A percentile compares a stretch with the other conserved stretches of the same genome.
Conservation (phyloP, 2,329 filamentous ascomycete species). For the Cryphonectria radicalis region DNA sequence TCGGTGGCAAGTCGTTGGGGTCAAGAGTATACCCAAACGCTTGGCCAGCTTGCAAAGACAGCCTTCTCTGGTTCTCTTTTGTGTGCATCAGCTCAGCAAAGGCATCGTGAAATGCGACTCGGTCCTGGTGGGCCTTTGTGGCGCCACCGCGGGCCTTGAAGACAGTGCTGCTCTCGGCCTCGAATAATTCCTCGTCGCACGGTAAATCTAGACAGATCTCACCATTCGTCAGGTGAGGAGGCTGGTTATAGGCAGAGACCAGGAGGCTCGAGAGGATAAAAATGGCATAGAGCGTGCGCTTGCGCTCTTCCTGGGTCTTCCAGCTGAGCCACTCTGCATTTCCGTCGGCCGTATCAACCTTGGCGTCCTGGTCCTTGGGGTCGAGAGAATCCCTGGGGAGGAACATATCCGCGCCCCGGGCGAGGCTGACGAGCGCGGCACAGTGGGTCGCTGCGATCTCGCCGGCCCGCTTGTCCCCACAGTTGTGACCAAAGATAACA, state of each 20-base stretch:
- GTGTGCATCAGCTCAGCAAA: slow-evolving; percentile 80
- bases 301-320: slow-evolving; percentile 88
- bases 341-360: slow-evolving; percentile 63
- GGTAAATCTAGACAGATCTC: slow-evolving; percentile 89
- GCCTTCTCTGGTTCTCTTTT: slow-evolving; percentile 65
- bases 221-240: slow-evolving; percentile 89
- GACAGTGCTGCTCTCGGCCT: slow-evolving; percentile 78
- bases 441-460: slow-evolving; percentile 94
- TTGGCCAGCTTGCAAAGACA: slow-evolving; percentile 44
- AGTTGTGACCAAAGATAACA: slow-evolving; percentile 93
- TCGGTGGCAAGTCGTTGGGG: slow-evolving; percentile 56
- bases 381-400: slow-evolving; percentile 51
- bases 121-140: slow-evolving; percentile 69
- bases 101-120: slow-evolving; percentile 79
- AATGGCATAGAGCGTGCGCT: slow-evolving; percentile 88
- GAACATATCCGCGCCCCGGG: slow-evolving; percentile 80
- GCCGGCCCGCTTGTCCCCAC: slow-evolving; percentile 85
- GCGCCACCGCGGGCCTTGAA: slow-evolving; percentile 80
- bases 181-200: slow-evolving; percentile 90
- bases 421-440: slow-evolving; percentile 86
- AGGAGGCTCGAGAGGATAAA: slow-evolving; percentile 91
- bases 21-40: slow-evolving; percentile 52
- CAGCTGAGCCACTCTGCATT: slow-evolving; percentile 84
- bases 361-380: slow-evolving; percentile 56
- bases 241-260: slow-evolving; percentile 91